Evolutionary conservation across 495 filamentous ascomycete species (phyloP), one percentile per base, ranked within the genome.

Genomic region (Annulohypoxylon maeteangense): DNA sequence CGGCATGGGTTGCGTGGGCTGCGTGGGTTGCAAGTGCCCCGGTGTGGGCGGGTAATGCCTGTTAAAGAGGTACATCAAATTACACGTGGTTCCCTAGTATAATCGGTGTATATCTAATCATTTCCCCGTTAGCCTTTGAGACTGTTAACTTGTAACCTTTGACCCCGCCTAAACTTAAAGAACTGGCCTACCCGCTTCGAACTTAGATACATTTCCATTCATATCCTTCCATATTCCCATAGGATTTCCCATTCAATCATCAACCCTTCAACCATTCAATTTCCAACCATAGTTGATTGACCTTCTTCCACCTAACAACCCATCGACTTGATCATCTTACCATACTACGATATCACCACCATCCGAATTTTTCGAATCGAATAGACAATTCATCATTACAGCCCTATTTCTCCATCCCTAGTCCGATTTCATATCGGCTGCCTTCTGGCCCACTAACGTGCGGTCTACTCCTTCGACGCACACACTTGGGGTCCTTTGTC

Each of bases 161-260:
- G 60, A 72, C 69, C 69, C 69, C 69, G 69, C 69, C 64, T 64
- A 67, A 67, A 68, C 58, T 57, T 61, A 68, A 65, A 55, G 61
- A 70, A 65, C 61, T 54, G 23, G 36, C 47, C 42, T 71, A 67
- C 48, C 57, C 48, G 31, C 56, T 59, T 55, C 51, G 51, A 55
- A 23, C 47, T 16, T 60, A 7, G 58, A 44, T 48, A 53, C 69
- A 59, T 58, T 44, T 64, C 67, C 68, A 65, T 61, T 25, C 45
- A 8, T 20, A 47, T 47, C 20, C 50, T 57, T 65, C 58, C 63
- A 54, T 70, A 66, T 66, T 66, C 63, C 63, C 63, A 66, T 47
- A 44, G 45, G 44, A 66, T 66, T 66, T 59, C 60, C 60, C 54
- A 56, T 64, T 59, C 47, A 47, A 66, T n/a, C 22, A 7, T 22